These are phyloP conservation scores for Tolypocladium tropicale DNA, from an alignment of 2,329 filamentous ascomycete species.

Conservation along the genomic window DNA sequence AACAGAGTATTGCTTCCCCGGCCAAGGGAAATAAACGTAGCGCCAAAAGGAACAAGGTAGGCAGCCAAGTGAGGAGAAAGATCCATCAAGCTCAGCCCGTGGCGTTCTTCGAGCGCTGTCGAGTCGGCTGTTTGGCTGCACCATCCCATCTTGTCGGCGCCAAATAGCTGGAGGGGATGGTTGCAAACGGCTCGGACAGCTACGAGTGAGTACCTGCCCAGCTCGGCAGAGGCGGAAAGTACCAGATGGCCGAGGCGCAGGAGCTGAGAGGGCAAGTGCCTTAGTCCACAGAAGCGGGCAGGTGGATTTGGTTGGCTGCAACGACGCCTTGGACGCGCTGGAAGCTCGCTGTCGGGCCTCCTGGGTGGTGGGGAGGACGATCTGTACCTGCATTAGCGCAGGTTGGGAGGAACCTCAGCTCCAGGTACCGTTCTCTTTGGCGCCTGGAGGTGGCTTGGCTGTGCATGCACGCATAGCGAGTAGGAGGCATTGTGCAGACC, in stretches of 20 bases:
- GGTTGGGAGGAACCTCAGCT: not conserved
- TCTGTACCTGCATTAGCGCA: slow-evolving; percentile 13
- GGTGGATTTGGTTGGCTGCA: slow-evolving; percentile 2
- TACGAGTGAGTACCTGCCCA: too few relatives aligned
- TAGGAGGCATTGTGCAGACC: too few relatives aligned
- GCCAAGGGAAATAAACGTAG: not conserved
- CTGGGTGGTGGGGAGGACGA: slow-evolving; percentile 4
- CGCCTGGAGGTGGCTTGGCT: not conserved
- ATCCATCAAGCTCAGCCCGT: not conserved
- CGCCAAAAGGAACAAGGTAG: not conserved
- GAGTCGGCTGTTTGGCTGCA: not conserved
- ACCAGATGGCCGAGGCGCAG: not conserved
- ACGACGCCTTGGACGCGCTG: not conserved
- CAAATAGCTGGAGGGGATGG: not conserved
- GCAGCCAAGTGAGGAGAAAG: not conserved
- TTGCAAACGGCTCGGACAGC: not conserved
- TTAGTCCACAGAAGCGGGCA: not conserved
- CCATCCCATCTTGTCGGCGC: not conserved
- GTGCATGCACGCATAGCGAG: too few relatives aligned
- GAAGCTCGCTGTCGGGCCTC: too few relatives aligned
- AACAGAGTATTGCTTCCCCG: not conserved
- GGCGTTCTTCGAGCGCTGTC: not conserved
- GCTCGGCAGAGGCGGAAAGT: too few relatives aligned
- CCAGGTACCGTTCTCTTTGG: not conserved
- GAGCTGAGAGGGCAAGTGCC: not conserved